These are phyloP conservation scores for Picocystis sp. DNA, from an alignment of 163 green algal genomes.

Conservation along the genomic window DNA sequence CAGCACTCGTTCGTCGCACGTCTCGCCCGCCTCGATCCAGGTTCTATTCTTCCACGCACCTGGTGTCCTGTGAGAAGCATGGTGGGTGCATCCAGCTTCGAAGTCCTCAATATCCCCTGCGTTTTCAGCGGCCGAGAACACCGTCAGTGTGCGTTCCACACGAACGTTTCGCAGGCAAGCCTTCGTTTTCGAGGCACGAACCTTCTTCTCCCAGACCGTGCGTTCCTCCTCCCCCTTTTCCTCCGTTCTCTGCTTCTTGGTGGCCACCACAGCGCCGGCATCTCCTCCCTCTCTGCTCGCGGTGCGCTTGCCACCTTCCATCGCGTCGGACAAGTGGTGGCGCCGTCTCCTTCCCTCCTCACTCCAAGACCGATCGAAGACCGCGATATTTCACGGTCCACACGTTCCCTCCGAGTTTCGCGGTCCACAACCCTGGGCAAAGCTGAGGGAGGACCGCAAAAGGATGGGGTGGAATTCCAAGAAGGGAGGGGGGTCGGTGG, in stretches of 20 bases:
- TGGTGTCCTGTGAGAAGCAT: slow-evolving; percentile 80
- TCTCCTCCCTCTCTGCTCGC: neutral
- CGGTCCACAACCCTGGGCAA: too few species aligned
- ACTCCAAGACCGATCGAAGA: too few species aligned
- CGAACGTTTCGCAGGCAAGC: neutral
- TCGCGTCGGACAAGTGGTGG: neutral
- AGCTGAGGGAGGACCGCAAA: too few species aligned
- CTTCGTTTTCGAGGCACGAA: neutral
- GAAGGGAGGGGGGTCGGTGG: too few species aligned
- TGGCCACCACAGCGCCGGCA: neutral
- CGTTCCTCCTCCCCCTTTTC: neutral
- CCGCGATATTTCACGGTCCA: too few species aligned
- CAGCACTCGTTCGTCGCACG: neutral
- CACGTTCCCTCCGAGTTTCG: too few species aligned
- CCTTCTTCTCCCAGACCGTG: slow-evolving; percentile 2
- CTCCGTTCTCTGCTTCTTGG: slow-evolving; percentile 1
- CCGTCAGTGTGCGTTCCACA: neutral
- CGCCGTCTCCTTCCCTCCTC: too few species aligned
- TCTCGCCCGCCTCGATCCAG: too few species aligned
- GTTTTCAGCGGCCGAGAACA: neutral
- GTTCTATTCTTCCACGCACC: neutral
- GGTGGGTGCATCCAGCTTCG: slow-evolving; percentile 65
- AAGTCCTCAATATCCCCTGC: slow-evolving; percentile 54
- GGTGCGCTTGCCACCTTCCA: slow-evolving; percentile 1
- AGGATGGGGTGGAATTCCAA: too few species aligned